Evolutionary conservation across 169 alveolate species (phyloP).

Genomic region (Theileria sp.): DNA sequence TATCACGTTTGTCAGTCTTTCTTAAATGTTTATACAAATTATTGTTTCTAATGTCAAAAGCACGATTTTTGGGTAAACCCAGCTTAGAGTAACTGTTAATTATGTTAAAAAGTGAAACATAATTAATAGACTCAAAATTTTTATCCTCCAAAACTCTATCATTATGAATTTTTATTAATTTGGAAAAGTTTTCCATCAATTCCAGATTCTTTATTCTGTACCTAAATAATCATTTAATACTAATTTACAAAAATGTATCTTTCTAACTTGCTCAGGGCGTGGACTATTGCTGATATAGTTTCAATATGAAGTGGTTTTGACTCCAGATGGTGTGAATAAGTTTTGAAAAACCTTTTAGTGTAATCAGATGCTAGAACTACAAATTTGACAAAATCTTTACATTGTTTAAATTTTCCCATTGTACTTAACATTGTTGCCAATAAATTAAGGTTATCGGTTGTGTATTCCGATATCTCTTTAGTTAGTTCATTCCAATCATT

Average conservation of each 20-base stretch:
- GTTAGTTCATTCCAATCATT: slow-evolving; percentile 9
- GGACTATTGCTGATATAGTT: slow-evolving; percentile 12
- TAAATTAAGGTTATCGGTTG: background rate
- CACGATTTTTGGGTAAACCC: slow-evolving; percentile 16
- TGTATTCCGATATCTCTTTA: background rate
- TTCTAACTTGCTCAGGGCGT: background rate
- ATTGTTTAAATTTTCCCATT: background rate
- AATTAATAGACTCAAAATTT: background rate
- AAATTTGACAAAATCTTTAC: slow-evolving; percentile 4
- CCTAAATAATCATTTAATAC: background rate
- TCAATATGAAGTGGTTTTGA: background rate
- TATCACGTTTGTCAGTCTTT: background rate
- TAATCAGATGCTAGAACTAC: background rate
- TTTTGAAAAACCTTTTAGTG: background rate
- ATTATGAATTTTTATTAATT: background rate
- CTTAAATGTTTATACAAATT: background rate
- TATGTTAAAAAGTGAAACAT: slow-evolving; percentile 7
- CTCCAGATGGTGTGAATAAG: background rate
- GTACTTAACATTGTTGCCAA: slow-evolving; percentile 3
- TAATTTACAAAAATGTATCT: background rate
- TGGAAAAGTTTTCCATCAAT: slow-evolving; percentile 1
- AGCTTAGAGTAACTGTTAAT: slow-evolving; percentile 20
- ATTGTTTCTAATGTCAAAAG: background rate
- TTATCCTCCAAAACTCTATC: background rate
- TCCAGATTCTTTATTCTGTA: background rate